Evolutionary conservation across 1,284 basidiomycete species (phyloP).

Genomic region (Uromyces viciae-fabae): DNA sequence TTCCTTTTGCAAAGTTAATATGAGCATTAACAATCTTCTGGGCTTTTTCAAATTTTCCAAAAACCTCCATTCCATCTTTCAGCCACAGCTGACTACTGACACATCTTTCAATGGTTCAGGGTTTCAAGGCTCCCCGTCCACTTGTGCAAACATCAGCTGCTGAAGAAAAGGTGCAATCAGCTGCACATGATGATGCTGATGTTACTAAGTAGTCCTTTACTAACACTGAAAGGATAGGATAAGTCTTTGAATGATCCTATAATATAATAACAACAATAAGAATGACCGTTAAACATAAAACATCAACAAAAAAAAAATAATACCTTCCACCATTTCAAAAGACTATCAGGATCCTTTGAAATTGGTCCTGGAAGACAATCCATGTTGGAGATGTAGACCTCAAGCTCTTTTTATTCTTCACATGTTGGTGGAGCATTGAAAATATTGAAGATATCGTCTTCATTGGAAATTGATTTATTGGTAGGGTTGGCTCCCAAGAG

Average conservation of each 20-base stretch:
- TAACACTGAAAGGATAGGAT: background rate
- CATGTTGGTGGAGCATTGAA: background rate
- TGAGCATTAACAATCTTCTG: background rate
- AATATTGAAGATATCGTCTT: slow-evolving; percentile 1
- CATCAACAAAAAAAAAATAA: background rate
- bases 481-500: too few species aligned
- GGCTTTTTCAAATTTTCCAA: slow-evolving; percentile 4
- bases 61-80: background rate
- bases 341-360: background rate
- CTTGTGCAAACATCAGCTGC: slow-evolving; percentile 2
- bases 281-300: background rate
- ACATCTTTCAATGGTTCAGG: background rate
- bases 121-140: background rate
- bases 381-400: background rate
- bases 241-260: slow-evolving; percentile 2
- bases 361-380: background rate
- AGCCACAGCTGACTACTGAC: slow-evolving; percentile 10
- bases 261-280: background rate
- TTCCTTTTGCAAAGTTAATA: background rate
- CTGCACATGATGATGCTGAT: slow-evolving; percentile 8
- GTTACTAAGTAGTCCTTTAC: background rate
- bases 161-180: slow-evolving; percentile 5
- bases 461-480: background rate
- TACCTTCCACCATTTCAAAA: background rate
- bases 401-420: background rate